Evolutionary conservation across 768 basidiomycete genomes (phyloP), one percentile per base, ranked within the genome.

Genomic region (Phlebiopsis gigantea): DNA sequence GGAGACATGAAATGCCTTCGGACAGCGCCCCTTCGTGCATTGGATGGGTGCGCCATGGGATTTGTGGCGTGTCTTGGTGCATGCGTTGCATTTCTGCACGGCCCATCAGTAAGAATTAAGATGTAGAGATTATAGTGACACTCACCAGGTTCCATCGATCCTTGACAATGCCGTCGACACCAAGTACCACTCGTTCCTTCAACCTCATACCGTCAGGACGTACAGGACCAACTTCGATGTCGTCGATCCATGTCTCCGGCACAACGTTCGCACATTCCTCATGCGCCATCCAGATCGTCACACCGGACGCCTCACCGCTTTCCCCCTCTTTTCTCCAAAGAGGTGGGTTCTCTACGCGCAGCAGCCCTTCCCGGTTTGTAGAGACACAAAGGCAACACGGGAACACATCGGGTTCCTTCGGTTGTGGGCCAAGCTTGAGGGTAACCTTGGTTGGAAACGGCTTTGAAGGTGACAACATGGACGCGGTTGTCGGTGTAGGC

Each of bases 161-260:
- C 67, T 85, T 92, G 10, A 90, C 89, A 61, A 99, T 91, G 7
- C 79, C 84, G 65, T 93, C 89, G 22, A 91, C 90, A 2, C 96
- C 95, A 64, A 87, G 87, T 0, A 97, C 87, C 56, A 81, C 77
- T 55, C 69, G 74, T 65, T 80, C 79, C 62, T 68, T 79, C 39
- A 53, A 60, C 21, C 57, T 60, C 6, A 62, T 65, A 0, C 77
- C 77, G 62, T 74, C 67, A 1, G 59, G 64, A 17, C 62, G 56
- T 10, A 61, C 48, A 10, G 62, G 66, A 4, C 62, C 68, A 1
- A 66, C 70, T 41, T 83, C 81, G 5, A 86, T 66, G 42, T 82
- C 83, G 65, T 93, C 93, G 22, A 96, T 82, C 87, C 93, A 96
- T 0, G 94, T 93, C 69, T 98, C 93, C 0, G 95, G 96, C 7